Conservation (phyloP, 1,284 basidiomycete genomes). For the Mycena sp. region DNA sequence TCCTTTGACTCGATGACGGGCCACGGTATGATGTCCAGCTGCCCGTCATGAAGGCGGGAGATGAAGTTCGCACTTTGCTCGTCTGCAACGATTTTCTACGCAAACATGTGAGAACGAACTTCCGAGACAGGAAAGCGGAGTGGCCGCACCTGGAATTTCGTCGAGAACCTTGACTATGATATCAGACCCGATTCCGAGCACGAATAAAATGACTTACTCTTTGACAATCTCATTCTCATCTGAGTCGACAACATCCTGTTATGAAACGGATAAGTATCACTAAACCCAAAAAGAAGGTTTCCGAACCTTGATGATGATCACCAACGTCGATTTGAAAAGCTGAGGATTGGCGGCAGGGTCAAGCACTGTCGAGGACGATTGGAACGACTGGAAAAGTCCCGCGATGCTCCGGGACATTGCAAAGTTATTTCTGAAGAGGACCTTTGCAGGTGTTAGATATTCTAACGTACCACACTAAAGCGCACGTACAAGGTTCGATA, state of each 20-base stretch:
- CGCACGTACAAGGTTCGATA: conserved; percentile 65
- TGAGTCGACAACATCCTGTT: conserved; percentile 67
- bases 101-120: not conserved
- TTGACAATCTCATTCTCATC: conserved; percentile 64
- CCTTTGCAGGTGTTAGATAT: conserved; percentile 46
- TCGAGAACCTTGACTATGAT: conserved; percentile 54
- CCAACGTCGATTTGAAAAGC: conserved; percentile 69
- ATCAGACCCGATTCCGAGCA: not conserved
- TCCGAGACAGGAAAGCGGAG: not conserved
- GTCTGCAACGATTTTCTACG: conserved; percentile 52
- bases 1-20: conserved; percentile 71
- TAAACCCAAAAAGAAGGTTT: conserved; percentile 49
- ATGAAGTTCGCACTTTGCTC: conserved; percentile 74
- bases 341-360: conserved; percentile 64
- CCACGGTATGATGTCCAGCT: conserved; percentile 72
- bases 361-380: conserved; percentile 67
- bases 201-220: conserved; percentile 53
- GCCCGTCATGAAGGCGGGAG: conserved; percentile 62
- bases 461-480: not conserved
- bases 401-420: conserved; percentile 67
- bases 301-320: conserved; percentile 71
- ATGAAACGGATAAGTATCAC: not conserved
- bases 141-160: conserved; percentile 55
- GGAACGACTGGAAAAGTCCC: conserved; percentile 72
- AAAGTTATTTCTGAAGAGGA: conserved; percentile 75